Evolutionary conservation across 352 stramenopile genomes (phyloP).

Genomic region (Phytophthora uliginosa): DNA sequence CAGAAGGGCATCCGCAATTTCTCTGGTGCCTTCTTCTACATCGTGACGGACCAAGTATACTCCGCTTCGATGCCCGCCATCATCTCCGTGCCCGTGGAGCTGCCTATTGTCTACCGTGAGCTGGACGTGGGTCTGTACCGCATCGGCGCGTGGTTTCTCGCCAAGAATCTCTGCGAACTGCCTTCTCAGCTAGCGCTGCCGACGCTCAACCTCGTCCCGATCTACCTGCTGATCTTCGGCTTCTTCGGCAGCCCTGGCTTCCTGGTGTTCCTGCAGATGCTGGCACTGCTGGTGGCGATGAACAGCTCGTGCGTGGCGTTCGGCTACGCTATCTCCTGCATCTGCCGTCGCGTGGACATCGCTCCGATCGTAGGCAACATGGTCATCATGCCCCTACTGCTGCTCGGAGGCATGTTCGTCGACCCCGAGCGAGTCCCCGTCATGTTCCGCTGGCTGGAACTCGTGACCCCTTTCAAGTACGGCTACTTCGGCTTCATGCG

Average conservation of each 20-base stretch:
- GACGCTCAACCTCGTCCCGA: constrained; percentile 40
- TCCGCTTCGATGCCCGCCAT: constrained; percentile 43
- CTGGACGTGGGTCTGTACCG: constrained; percentile 47
- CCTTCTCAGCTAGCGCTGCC: constrained; percentile 43
- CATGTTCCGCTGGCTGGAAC: constrained; percentile 55
- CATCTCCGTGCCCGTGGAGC: constrained; percentile 48
- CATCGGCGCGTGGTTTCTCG: constrained; percentile 48
- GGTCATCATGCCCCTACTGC: constrained; percentile 53
- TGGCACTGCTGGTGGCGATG: constrained; percentile 37
- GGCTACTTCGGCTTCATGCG: constrained; percentile 57
- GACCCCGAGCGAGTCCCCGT: constrained; percentile 44
- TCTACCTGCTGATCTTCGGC: constrained; percentile 48
- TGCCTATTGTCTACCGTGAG: constrained; percentile 53
- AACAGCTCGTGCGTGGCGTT: constrained; percentile 50
- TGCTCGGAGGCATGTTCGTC: constrained; percentile 60
- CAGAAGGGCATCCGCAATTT: constrained; percentile 55
- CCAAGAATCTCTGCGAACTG: constrained; percentile 56
- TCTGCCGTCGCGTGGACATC: constrained; percentile 51
- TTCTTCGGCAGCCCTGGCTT: constrained; percentile 28
- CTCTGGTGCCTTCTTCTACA: constrained; percentile 55
- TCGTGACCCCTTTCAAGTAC: constrained; percentile 61
- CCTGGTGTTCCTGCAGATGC: constrained; percentile 40
- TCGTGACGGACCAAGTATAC: constrained; percentile 55
- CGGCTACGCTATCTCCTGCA: constrained; percentile 55
- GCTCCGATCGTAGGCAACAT: constrained; percentile 56